A percentile compares a stretch with the other conserved stretches of the same genome.
These are phyloP conservation scores for Datisca glomerata DNA, from an alignment of 306 rosid genomes.

Conservation along the genomic window DNA sequence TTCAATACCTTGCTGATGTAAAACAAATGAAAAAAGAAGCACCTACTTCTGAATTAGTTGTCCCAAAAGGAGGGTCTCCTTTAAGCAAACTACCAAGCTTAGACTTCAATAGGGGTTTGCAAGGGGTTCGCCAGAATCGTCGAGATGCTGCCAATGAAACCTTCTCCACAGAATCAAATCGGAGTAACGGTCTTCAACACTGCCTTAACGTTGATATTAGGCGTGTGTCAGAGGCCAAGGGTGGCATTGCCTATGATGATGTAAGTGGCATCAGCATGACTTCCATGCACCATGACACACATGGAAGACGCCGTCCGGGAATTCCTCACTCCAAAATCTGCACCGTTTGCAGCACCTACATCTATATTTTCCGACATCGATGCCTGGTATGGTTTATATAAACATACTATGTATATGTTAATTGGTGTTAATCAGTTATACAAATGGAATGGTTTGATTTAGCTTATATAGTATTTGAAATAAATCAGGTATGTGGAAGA, in stretches of 20 bases:
- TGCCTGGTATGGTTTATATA: constrained; percentile 76
- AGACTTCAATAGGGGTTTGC: constrained; percentile 43
- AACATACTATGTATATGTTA: no score
- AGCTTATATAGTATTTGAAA: no score
- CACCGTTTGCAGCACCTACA: constrained; percentile 45
- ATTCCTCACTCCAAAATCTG: constrained; percentile 83
- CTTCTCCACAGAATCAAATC: no score
- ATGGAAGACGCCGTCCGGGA: constrained; percentile 45
- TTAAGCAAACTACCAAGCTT: constrained; percentile 39
- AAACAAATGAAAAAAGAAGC: constrained; percentile 11
- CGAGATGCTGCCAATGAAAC: constrained; percentile 1
- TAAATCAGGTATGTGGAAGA: constrained; percentile 89
- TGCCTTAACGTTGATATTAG: no score
- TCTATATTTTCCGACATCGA: constrained; percentile 56
- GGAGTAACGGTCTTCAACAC: constrained; percentile 3
- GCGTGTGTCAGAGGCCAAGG: no score
- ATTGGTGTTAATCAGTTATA: no score
- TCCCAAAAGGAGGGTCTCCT: constrained; percentile 5
- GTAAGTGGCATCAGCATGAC: constrained; percentile 29
- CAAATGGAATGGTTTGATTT: no score
- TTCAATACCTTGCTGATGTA: constrained; percentile 48
- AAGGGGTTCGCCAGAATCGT: constrained; percentile 16
- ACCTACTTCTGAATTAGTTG: constrained; percentile 11
- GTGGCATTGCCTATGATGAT: constrained; percentile 28
- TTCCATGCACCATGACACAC: constrained; percentile 18